phyloP scores from a whole-genome alignment of 2,329 filamentous ascomycete genomes.

The Spiromastix sp. region DNA sequence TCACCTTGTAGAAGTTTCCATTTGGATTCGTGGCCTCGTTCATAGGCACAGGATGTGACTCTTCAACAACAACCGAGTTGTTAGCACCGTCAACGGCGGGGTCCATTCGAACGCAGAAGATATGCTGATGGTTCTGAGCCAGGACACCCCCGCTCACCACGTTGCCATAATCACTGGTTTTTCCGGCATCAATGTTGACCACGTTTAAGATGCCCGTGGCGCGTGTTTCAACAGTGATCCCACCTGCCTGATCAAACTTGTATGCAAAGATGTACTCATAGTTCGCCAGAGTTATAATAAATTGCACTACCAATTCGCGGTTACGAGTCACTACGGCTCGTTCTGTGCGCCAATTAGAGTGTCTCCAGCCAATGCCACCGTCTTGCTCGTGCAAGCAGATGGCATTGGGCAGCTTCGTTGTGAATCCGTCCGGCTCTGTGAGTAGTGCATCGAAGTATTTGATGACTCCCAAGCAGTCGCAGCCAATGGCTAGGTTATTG shows the following conservation, averaged over 20 bases:
- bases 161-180: constrained; percentile 56
- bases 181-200: constrained; percentile 52
- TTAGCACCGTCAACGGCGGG: constrained; percentile 49
- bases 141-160: constrained; percentile 60
- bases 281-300: constrained; percentile 61
- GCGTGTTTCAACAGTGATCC: constrained; percentile 56
- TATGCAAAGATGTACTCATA: constrained; percentile 66
- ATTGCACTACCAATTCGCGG: constrained; percentile 56
- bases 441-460: constrained; percentile 54
- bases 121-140: constrained; percentile 64
- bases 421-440: constrained; percentile 49
- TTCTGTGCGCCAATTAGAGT: constrained; percentile 60
- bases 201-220: constrained; percentile 60
- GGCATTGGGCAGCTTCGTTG: constrained; percentile 52
- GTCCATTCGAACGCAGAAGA: constrained; percentile 58
- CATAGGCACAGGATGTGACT: constrained; percentile 51
- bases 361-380: constrained; percentile 58
- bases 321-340: constrained; percentile 53
- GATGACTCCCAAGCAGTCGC: constrained; percentile 60
- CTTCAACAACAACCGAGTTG: constrained; percentile 48
- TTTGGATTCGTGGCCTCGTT: constrained; percentile 41
- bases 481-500: constrained; percentile 59
- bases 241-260: constrained; percentile 61
- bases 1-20: constrained; percentile 40
- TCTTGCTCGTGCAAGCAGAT: constrained; percentile 64